Evolutionary conservation across 495 filamentous ascomycete species (phyloP), one percentile per base, ranked within the genome.

Genomic region (Podospora bellae-mahoneyi): DNA sequence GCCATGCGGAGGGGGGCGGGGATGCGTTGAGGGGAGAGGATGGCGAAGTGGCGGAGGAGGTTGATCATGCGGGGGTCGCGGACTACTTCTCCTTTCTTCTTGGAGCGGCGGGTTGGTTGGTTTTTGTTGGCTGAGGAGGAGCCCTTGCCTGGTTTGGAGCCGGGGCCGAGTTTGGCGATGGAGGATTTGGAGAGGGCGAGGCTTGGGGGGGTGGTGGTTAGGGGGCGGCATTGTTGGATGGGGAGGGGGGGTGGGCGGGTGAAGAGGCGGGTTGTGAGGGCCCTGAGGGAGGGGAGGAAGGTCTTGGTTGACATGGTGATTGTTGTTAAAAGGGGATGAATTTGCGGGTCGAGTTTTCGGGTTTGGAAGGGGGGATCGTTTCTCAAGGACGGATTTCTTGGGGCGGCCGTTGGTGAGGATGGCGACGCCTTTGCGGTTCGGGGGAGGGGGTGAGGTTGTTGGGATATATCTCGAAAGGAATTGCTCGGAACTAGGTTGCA

Each of bases 1-100:
- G 87, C 91, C 85, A 97, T 90, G 69, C 91, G 87, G 70, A 97
- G 86, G 2, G 94, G 93, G 2, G 91, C 88, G 0, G 92, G 92
- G 66, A 75, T 75, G 10, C 73, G 71, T 34, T 59, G 48, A 3
- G 76, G 76, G 28, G 70, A 73, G 30, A 77, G 73, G 18, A 74
- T 39, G 59, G 73, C 68, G 10, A 78, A 65, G 69, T 73, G 74
- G 15, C 62, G 59, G 0, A 77, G 70, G 70, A 78, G 74, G 70
- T 74, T 75, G 72, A 78, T 68, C 30, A 77, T 71, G 60, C 69
- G 70, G 44, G 76, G 75, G 68, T 77, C 74, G 60, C 60, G 66
- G 44, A 54, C 20, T 54, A 19, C 10, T 3, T 69, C 64, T 60
- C 60, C 54, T 20, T 48, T 63, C 30, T 20, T 34, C 28, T 67